Percentiles rank a stretch among this genome's conserved stretches.
Evolutionary conservation across 2,329 filamentous ascomycete species (phyloP).

Genomic region (Sclerotinia trifoliorum): DNA sequence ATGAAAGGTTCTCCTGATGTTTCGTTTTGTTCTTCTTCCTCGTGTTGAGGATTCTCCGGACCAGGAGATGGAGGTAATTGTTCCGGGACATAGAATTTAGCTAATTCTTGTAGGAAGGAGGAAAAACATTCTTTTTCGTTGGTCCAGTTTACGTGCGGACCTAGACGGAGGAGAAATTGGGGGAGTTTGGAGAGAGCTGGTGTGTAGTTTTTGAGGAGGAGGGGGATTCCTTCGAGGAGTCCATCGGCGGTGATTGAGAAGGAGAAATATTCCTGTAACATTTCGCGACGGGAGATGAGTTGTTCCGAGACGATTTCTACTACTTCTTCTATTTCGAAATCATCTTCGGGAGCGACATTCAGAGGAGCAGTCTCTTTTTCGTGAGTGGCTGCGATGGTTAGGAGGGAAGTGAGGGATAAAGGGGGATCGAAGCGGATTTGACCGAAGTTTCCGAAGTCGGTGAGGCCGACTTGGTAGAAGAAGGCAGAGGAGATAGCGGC

Average conservation of each 20-base stretch:
- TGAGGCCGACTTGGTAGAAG: constrained; percentile 92
- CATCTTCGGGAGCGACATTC: constrained; percentile 42
- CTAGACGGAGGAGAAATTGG: constrained; percentile 80
- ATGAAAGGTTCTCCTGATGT: constrained; percentile 20
- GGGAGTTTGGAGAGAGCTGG: constrained; percentile 85
- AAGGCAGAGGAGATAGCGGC: constrained; percentile 83
- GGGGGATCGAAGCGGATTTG: constrained; percentile 75
- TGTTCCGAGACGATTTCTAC: constrained; percentile 65
- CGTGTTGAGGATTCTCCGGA: constrained; percentile 34
- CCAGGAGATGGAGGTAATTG: constrained; percentile 60
- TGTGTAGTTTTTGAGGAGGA: constrained; percentile 85
- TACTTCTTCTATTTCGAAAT: constrained; percentile 66
- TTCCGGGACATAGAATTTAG: constrained; percentile 88
- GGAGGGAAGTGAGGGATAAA: constrained; percentile 66
- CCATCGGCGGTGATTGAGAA: constrained; percentile 77
- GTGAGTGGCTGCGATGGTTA: constrained; percentile 69
- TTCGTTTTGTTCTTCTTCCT: constrained; percentile 31
- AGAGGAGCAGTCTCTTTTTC: constrained; percentile 55
- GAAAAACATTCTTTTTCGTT: constrained; percentile 84
- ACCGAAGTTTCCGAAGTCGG: constrained; percentile 95
- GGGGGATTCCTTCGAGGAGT: constrained; percentile 73
- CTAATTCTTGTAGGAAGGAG: constrained; percentile 80
- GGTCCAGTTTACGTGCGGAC: constrained; percentile 83
- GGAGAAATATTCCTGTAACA: constrained; percentile 91
- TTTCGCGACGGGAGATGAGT: constrained; percentile 73